Conservation (phyloP, 306 rosid genomes). For the Begonia masoniana region DNA sequence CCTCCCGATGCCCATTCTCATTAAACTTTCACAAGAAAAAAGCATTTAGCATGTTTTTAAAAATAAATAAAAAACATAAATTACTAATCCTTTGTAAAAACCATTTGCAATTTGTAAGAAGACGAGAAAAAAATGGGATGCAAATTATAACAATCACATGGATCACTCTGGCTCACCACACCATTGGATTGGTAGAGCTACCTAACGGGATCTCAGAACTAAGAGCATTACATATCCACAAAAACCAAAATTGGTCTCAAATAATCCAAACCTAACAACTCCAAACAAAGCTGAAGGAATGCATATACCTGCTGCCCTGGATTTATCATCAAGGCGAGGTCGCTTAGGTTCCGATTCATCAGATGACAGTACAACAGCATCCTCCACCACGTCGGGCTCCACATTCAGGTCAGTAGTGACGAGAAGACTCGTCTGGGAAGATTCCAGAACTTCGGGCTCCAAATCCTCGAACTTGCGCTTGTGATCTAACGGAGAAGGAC, state of each 20-base stretch:
- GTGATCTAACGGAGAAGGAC: conserved; percentile 48
- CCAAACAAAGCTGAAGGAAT: not conserved
- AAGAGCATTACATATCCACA: too few relatives aligned
- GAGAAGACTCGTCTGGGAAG: conserved; percentile 14
- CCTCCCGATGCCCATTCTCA: not conserved
- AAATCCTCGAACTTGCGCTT: conserved; percentile 86
- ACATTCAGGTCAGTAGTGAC: conserved; percentile 19
- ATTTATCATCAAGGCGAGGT: conserved; percentile 49
- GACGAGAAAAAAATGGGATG: too few relatives aligned
- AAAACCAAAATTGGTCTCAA: not conserved
- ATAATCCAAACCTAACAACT: not conserved
- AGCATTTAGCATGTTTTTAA: too few relatives aligned
- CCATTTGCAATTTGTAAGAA: too few relatives aligned
- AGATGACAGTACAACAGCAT: conserved; percentile 5
- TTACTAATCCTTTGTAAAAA: too few relatives aligned
- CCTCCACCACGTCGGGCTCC: conserved; percentile 10
- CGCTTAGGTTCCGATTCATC: conserved; percentile 54
- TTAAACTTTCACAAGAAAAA: not conserved
- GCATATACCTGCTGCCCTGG: conserved; percentile 32
- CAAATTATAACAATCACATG: too few relatives aligned
- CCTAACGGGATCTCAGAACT: too few relatives aligned
- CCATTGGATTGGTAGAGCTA: too few relatives aligned
- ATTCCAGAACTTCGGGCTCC: conserved; percentile 29
- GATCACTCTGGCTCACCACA: too few relatives aligned
- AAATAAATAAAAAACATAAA: too few relatives aligned